Conservation (phyloP, 495 filamentous ascomycete genomes). For the Neurospora sublineolata region DNA sequence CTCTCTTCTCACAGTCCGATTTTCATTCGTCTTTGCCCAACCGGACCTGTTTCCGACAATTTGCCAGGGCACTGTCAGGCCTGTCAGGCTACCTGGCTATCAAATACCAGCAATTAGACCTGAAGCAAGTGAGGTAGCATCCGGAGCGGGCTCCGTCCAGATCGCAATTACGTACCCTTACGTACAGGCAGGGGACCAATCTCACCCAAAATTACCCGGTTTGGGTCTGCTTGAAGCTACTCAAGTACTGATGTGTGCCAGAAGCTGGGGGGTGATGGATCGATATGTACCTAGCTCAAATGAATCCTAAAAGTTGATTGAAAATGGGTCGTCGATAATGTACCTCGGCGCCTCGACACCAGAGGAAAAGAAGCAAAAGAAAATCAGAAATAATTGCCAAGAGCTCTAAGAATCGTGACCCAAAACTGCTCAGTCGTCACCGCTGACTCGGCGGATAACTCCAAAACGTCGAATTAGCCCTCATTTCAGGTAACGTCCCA, state of each 20-base stretch:
- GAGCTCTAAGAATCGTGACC: background rate
- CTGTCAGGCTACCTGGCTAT: background rate
- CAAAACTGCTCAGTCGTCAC: background rate
- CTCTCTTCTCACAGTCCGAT: background rate
- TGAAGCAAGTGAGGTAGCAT: background rate
- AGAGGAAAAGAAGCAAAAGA: background rate
- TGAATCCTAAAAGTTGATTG: background rate
- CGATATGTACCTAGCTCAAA: background rate
- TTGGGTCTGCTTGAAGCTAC: background rate
- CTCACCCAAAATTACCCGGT: background rate
- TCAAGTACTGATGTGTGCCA: background rate
- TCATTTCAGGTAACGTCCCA: background rate
- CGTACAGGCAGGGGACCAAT: background rate
- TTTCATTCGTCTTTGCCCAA: background rate
- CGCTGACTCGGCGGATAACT: background rate
- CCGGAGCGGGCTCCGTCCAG: background rate
- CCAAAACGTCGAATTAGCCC: background rate
- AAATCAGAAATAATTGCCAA: background rate
- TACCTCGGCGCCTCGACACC: background rate
- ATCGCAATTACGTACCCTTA: background rate
- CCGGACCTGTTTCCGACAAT: background rate
- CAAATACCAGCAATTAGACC: background rate
- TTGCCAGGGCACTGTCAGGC: background rate
- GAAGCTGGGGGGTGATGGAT: background rate
- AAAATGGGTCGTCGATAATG: background rate